A percentile compares a stretch with the other conserved stretches of the same genome.
phyloP scores from a whole-genome alignment of 148 eudicot species.

The Chenopodium berlandieri region DNA sequence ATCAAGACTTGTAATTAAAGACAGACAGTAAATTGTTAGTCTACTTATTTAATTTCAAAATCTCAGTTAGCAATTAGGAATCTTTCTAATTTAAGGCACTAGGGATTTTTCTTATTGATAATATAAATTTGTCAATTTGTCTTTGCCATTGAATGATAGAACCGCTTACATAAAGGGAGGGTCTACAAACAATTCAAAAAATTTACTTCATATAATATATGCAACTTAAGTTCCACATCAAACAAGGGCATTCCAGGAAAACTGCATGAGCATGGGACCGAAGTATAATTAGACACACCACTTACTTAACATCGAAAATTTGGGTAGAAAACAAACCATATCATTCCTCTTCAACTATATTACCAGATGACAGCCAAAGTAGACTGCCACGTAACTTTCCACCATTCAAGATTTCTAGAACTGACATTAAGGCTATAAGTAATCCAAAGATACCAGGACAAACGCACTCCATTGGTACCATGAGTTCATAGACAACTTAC shows the following conservation, averaged over 20 bases:
- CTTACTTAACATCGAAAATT: background rate
- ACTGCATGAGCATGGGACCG: background rate
- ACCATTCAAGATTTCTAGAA: background rate
- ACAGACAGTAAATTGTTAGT: background rate
- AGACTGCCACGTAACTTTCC: background rate
- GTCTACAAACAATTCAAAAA: background rate
- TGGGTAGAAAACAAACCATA: background rate
- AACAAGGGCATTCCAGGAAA: background rate
- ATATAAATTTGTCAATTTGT: background rate
- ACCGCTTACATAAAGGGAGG: background rate
- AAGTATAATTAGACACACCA: background rate
- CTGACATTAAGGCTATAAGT: background rate
- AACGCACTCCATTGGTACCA: background rate
- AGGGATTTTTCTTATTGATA: background rate
- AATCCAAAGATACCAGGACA: background rate
- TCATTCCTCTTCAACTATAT: background rate
- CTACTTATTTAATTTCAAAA: background rate
- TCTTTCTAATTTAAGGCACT: background rate
- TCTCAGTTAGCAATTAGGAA: background rate
- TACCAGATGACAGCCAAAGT: background rate
- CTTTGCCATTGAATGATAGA: background rate
- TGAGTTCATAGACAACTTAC: background rate
- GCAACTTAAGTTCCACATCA: background rate
- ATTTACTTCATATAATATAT: no score
- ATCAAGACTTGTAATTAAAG: background rate